Percentiles rank a stretch among this genome's conserved stretches.
These are phyloP conservation scores for Eucommia ulmoides DNA, from an alignment of 257 asterid genomes.

Conservation along the genomic window DNA sequence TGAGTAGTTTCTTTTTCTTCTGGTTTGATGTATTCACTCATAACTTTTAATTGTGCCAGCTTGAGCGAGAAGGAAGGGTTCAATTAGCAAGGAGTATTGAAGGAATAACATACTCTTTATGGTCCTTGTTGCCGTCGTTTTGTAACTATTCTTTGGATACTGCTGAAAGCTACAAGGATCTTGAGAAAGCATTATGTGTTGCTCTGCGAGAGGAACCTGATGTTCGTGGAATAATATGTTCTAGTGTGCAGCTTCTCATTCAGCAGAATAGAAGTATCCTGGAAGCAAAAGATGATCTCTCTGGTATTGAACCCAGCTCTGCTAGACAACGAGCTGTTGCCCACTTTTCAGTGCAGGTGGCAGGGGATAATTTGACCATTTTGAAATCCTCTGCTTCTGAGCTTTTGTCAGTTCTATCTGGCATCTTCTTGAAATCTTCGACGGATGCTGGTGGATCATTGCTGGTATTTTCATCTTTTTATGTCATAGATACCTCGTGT, in stretches of 20 bases:
- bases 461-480: conserved; percentile 52
- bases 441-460: conserved; percentile 56
- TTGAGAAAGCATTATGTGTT: conserved; percentile 41
- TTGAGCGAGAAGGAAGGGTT: conserved; percentile 52
- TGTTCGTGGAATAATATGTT: conserved; percentile 61
- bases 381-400: conserved; percentile 46
- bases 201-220: conserved; percentile 65
- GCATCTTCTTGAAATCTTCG: conserved; percentile 42
- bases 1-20: not conserved
- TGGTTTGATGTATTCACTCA: conserved; percentile 6
- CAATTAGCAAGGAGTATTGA: conserved; percentile 50
- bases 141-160: conserved; percentile 88
- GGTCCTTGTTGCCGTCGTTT: conserved; percentile 95
- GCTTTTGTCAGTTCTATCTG: conserved; percentile 44
- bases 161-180: conserved; percentile 56
- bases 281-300: conserved; percentile 36
- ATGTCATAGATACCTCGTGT: no score
- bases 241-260: conserved; percentile 77
- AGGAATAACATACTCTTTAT: conserved; percentile 74
- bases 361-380: conserved; percentile 45
- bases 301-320: conserved; percentile 23
- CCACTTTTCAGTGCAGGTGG: conserved; percentile 40
- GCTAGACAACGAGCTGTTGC: conserved; percentile 49
- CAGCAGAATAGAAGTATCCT: conserved; percentile 58
- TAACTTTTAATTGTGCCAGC: conserved; percentile 31